Evolutionary conservation across 1,139 yeast species (phyloP), one percentile per base, ranked within the genome.

Genomic region (Diutina catenulata): DNA sequence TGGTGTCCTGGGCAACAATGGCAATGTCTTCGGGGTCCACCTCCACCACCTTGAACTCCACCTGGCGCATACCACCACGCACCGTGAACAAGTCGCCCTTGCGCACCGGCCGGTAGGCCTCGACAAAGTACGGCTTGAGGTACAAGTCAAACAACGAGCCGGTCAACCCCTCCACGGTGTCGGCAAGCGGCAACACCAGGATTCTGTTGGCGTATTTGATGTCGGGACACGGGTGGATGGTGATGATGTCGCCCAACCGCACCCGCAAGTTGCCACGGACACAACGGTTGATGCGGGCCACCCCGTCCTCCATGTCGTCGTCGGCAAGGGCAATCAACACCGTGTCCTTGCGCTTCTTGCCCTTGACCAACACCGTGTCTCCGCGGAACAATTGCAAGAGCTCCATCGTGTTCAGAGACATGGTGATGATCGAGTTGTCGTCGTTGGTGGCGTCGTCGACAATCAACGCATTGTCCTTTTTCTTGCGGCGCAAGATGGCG

Each of bases 11-110:
- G 22, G 98, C 95, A 37, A 91, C 99, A 55, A 91, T 94, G 45
- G 96, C 98, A 52, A 79, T 83, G 52, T 91, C 98, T 53, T 86
- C 86, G 8, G 99, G 98, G 56, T 93, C 99, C 41, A 91, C 94
- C 48, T 91, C 99, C 37, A 88, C 96, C 42, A 93, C 95, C 64
- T 91, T 93, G 67, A 91, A 91, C 62, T 91, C 98, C 36, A 91
- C 98, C 60, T 88, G 97, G 63, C 99, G 79, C 99, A 91, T 67
- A 59, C 97, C 96, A 53, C 98, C 99, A 58, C 98, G 77, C 25
- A 87, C 97, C 33, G 93, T 79, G 64, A 91, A 91, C 51, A 84
- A 81, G 56, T 91, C 99, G 47, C 97, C 97, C 59, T 88, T 91
- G 62, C 97, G 80, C 37, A 93, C 96, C 2, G 99, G 99, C 62